phyloP scores from a whole-genome alignment of 1,284 basidiomycete genomes.

The Termitomyces sp. region DNA sequence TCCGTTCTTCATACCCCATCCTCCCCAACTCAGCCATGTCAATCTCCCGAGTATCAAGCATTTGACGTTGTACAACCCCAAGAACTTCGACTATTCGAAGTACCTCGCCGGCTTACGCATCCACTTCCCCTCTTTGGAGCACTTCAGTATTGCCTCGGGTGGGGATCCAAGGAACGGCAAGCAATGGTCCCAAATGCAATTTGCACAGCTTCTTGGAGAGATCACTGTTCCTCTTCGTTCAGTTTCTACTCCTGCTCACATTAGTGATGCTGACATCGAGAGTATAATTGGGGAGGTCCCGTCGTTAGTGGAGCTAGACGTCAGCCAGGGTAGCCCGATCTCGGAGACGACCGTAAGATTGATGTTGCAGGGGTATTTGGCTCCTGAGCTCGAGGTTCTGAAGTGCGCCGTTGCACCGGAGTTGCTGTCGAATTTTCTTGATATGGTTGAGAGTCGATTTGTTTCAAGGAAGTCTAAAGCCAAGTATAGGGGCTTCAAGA shows the following conservation, averaged over 20 bases:
- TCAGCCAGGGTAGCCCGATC: conserved; percentile 8
- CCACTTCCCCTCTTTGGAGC: conserved; percentile 10
- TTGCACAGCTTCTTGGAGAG: background rate
- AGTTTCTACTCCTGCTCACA: conserved; percentile 10
- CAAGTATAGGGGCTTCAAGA: conserved; percentile 11
- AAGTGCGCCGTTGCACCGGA: conserved; percentile 9
- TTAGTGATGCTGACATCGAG: conserved; percentile 12
- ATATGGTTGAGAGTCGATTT: conserved; percentile 16
- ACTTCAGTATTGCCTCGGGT: conserved; percentile 1
- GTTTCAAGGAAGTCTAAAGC: conserved; percentile 7
- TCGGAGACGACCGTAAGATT: conserved; percentile 12
- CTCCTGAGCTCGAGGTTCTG: conserved; percentile 6
- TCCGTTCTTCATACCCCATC: background rate
- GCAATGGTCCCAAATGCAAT: conserved; percentile 4
- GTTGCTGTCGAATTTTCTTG: conserved; percentile 10
- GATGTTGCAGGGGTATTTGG: conserved; percentile 10
- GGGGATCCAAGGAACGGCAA: conserved; percentile 1
- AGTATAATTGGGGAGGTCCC: conserved; percentile 11
- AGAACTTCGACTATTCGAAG: conserved; percentile 13
- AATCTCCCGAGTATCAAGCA: conserved; percentile 7
- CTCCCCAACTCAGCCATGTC: background rate
- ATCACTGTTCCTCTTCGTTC: background rate
- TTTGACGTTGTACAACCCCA: conserved; percentile 12
- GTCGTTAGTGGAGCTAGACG: conserved; percentile 10
- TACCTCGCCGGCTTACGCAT: conserved; percentile 7